Base-by-base conservation (phyloP, 495 filamentous ascomycete genomes). In the Cryomyces minteri region DNA sequence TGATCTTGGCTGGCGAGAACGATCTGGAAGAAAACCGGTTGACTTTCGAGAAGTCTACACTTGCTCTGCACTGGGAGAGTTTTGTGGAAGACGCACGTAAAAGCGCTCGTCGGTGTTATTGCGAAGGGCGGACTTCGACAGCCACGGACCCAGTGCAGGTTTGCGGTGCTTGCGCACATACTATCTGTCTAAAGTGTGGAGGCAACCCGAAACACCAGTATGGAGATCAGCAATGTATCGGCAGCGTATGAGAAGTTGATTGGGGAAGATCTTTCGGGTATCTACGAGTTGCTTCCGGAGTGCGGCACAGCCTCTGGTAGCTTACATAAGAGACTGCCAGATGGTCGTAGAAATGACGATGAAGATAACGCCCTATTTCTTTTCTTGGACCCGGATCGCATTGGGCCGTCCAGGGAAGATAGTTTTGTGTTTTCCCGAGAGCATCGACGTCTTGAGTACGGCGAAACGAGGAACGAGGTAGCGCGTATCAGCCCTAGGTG, bases 251-350 rank as follows among this genome's bases (percentile, higher is more conserved):
- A 7, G 33, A 53, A 31, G 49, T 5, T 43, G 12, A 54, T 72
- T 14, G 65, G 67, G 25, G 25, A 50, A 0, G 63, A 73, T 41
- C 55, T 85, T 14, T 49, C 48, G 4, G 82, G 82, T 1, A 53
- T 45, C 0, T 88, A 85, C 54, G 37, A 61, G 1, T 62, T 69
- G 11, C 56, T 71, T 6, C 73, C 69, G 3, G 48, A 74, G 2
- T 93, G 85, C 54, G 85, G 82, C 11, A 84, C 76, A 4, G 70
- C 85, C 0, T 67, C 62, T 38, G 63, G 67, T 6, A 65, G 66
- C 32, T 62, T 88, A 6, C 76, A 83, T 47, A 69, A 62, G 46
- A 55, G 58, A 30, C 40, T 51, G 25, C 45, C 44, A 4, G 12
- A 34, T 38, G 25, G 7, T 43, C 30, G 31, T 9, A 6, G 14